A percentile compares a stretch with the other conserved stretches of the same genome.
Conservation (phyloP, 805 yeast genomes). For the Blastobotrys muscicola region DNA sequence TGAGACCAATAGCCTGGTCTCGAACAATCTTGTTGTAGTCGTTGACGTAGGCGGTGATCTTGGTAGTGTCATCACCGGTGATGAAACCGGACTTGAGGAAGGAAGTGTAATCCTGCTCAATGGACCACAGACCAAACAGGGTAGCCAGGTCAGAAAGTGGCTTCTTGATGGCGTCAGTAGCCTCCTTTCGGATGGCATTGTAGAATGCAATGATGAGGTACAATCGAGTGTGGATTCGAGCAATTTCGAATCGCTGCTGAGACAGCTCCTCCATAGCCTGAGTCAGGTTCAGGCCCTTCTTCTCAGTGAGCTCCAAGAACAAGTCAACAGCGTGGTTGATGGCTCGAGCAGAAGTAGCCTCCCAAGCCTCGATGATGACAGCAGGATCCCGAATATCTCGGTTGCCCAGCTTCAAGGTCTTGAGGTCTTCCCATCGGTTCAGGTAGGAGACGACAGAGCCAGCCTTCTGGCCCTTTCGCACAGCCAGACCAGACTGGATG, state of each 20-base stretch:
- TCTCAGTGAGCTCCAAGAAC: constrained; percentile 17
- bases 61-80: constrained; percentile 38
- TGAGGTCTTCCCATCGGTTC: constrained; percentile 16
- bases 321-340: constrained; percentile 27
- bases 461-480: constrained; percentile 36
- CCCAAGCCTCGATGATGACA: constrained; percentile 30
- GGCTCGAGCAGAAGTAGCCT: constrained; percentile 27
- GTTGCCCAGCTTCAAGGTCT: constrained; percentile 13
- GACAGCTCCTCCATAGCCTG: constrained; percentile 33
- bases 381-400: constrained; percentile 21
- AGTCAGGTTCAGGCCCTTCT: constrained; percentile 20
- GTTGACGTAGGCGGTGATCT: constrained; percentile 35
- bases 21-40: constrained; percentile 44
- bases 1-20: constrained; percentile 62
- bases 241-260: constrained; percentile 32
- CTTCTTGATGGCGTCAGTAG: constrained; percentile 35
- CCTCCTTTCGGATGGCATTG: constrained; percentile 24
- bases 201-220: constrained; percentile 31
- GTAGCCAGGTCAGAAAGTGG: constrained; percentile 46
- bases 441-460: constrained; percentile 40
- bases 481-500: constrained; percentile 38
- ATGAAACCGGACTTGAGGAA: constrained; percentile 60
- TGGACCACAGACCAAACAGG: constrained; percentile 53
- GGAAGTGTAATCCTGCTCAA: constrained; percentile 61
- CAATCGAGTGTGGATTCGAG: constrained; percentile 31